Evolutionary conservation across 768 basidiomycete genomes (phyloP), one percentile per base, ranked within the genome.

Genomic region (Leucogyrophana mollusca): DNA sequence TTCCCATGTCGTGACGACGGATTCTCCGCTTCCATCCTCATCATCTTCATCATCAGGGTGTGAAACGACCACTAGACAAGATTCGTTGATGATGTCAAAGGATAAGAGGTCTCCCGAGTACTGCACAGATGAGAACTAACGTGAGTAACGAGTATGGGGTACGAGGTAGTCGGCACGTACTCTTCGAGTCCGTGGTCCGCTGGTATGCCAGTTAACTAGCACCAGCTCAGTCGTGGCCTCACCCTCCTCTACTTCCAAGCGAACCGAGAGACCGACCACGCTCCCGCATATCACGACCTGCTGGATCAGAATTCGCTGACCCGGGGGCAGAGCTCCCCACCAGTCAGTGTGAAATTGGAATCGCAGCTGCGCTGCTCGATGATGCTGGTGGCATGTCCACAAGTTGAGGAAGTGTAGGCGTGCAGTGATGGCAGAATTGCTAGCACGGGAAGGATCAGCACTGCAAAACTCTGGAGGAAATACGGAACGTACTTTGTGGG

Each of bases 371-470:
- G 52, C 34, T 22, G 78, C 74, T 40, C 61, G 66, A 23, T 73
- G 67, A 55, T 84, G 81, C 54, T 78, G 78, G 45, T 71, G 74
- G 47, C 78, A 79, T n/a, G 68, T 68, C 68, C 74, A 76, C 41
- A 83, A 60, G 56, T 81, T 69, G 48, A 79, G 75, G 47, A 84
- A 70, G 51, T 78, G 78, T 52, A 84, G 35, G 14, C 52, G 46
- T 50, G 57, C 52, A 13, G 43, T 47, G 43, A 61, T 61, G 13
- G 61, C 56, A 3, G 54, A 54, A 43, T 56, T 59, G 36, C 64
- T 65, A 21, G 52, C n/a, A 30, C 21, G 25, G 3, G 20, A 45
- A 33, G 24, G 10, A 20, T 43, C 24, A 16, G 23, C 21, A 10
- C 30, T 30, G 2, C 6, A 36, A 25, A 34, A 42, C 35, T 25